Percentiles rank a stretch among this genome's conserved stretches.
These are phyloP conservation scores for Cutaneotrichosporon sp. DNA, from an alignment of 1,284 basidiomycete species.

Conservation along the genomic window DNA sequence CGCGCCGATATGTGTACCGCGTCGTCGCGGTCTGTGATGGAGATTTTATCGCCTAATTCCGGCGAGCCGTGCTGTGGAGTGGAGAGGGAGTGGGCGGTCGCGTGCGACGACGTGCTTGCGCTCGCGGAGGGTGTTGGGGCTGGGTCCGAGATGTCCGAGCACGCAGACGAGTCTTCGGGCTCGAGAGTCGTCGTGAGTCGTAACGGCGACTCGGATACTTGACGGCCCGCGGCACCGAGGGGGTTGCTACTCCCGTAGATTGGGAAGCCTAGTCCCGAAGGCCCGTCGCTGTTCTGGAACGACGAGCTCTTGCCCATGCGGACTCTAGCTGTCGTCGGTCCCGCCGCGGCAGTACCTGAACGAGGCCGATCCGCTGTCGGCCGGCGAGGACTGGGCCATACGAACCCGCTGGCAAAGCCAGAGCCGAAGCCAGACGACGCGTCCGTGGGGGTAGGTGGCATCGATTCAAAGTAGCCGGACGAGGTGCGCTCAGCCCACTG, in stretches of 20 bases:
- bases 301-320: constrained; percentile 29
- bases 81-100: background rate
- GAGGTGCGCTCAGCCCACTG: constrained; percentile 42
- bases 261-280: background rate
- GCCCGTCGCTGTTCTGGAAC: constrained; percentile 21
- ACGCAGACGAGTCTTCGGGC: background rate
- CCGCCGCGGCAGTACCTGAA: background rate
- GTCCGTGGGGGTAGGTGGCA: constrained; percentile 21
- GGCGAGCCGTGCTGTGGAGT: constrained; percentile 9
- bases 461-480: constrained; percentile 17
- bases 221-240: background rate
- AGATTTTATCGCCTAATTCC: background rate
- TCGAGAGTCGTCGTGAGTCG: constrained; percentile 4
- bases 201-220: constrained; percentile 10
- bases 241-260: background rate
- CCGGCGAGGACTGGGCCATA: constrained; percentile 7
- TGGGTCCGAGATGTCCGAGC: background rate
- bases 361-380: background rate
- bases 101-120: constrained; percentile 10
- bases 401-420: constrained; percentile 5
- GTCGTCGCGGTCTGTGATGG: background rate
- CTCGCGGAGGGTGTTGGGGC: constrained; percentile 1
- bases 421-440: background rate
- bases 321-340: constrained; percentile 7
- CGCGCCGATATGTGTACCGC: background rate